phyloP scores from a whole-genome alignment of 1,139 yeast genomes.

The Geotrichum candidum region DNA sequence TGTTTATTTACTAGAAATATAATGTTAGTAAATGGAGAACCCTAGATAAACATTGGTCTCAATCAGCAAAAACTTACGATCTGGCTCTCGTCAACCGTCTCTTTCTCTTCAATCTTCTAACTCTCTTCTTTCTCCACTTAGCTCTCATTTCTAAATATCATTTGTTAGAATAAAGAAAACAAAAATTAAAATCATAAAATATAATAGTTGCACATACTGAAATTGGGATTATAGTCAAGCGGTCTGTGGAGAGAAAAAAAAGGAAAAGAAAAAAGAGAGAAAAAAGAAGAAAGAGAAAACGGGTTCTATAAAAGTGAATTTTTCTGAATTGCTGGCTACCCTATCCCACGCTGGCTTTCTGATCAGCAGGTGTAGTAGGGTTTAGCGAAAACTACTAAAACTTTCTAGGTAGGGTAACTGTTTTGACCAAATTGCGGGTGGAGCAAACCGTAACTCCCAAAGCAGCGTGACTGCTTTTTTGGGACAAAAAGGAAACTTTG shows the following conservation, averaged over 20 bases:
- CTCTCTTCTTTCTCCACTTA: slow-evolving; percentile 97
- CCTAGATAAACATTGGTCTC: not conserved
- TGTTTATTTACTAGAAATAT: slow-evolving; percentile 15
- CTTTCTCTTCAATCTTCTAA: slow-evolving; percentile 99
- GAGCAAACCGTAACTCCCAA: not conserved
- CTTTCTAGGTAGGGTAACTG: not conserved
- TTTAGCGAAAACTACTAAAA: not conserved
- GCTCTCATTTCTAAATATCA: slow-evolving; percentile 28
- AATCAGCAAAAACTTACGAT: slow-evolving; percentile 31
- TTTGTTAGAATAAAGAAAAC: not conserved
- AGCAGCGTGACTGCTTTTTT: not conserved
- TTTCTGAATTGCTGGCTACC: slow-evolving; percentile 1
- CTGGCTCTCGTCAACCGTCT: slow-evolving; percentile 99
- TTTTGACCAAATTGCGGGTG: not conserved
- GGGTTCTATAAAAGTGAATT: not conserved
- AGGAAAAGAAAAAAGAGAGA: not conserved
- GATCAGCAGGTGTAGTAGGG: not conserved
- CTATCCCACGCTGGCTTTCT: not conserved
- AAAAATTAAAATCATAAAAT: not conserved
- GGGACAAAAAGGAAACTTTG: not conserved
- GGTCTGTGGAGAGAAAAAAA: slow-evolving; percentile 10
- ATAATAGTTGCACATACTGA: slow-evolving; percentile 6
- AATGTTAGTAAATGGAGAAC: not conserved
- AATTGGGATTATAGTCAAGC: slow-evolving; percentile 3
- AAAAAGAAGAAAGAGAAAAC: not conserved